These are phyloP conservation scores for Porcisia deanei DNA, from an alignment of 208 protist genomes.

Conservation along the genomic window DNA sequence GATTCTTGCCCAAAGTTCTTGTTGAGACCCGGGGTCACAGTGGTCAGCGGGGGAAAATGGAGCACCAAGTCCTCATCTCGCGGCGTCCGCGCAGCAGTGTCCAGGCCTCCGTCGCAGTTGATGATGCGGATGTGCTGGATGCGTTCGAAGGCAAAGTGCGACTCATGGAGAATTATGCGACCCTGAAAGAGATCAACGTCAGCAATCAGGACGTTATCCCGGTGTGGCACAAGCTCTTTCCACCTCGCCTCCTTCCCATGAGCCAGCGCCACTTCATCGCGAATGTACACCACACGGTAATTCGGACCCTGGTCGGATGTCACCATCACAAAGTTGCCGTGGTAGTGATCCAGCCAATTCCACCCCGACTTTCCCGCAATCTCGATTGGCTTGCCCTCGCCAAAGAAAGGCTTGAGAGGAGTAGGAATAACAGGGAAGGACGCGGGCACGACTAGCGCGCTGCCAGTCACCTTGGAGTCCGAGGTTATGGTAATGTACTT, in stretches of 20 bases:
- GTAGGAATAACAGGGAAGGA: conserved; percentile 84
- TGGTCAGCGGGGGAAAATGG: conserved; percentile 81
- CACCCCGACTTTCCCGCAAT: conserved; percentile 77
- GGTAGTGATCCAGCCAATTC: conserved; percentile 91
- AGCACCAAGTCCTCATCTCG: conserved; percentile 80
- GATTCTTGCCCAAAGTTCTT: conserved; percentile 90
- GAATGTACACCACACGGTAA: conserved; percentile 79
- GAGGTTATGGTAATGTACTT: conserved; percentile 85
- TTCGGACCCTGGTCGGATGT: conserved; percentile 83
- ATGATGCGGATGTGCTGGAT: conserved; percentile 85
- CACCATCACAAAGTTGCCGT: conserved; percentile 86
- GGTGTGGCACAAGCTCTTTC: conserved; percentile 87
- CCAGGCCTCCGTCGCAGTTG: conserved; percentile 73
- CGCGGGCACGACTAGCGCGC: conserved; percentile 73
- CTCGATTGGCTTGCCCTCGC: conserved; percentile 67
- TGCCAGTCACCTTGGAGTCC: conserved; percentile 85
- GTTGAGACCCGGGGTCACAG: conserved; percentile 86
- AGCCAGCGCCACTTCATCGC: conserved; percentile 80
- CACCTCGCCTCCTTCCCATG: conserved; percentile 55
- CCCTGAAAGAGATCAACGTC: conserved; percentile 89
- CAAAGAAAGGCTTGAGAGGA: conserved; percentile 69
- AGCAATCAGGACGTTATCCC: conserved; percentile 80
- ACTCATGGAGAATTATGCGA: conserved; percentile 79
- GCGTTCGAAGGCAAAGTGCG: conserved; percentile 85
- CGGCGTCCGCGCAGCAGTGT: conserved; percentile 44